Base-by-base conservation (phyloP, 2,329 filamentous ascomycete genomes). In the Grosmannia huntii region DNA sequence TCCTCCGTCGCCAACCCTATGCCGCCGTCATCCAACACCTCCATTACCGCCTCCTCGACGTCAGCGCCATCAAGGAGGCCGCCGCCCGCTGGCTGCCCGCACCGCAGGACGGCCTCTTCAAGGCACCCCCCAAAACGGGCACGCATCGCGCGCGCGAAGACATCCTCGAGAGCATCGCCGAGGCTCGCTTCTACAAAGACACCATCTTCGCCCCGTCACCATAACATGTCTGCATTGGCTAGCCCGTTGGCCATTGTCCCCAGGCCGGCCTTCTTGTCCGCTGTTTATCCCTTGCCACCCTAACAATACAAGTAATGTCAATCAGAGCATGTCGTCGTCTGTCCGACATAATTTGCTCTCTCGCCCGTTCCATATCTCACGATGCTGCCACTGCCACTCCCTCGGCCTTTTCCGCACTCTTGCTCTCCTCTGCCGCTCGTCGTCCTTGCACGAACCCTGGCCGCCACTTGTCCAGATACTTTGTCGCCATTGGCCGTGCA, bases 111-210 rank as follows among this genome's bases (percentile, higher is more conserved):
- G 50, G 54, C 3, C 75, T 12, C 10, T 23, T 14, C 33, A 16
- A 2, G 4, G 4, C 33, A 10, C 36, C 57, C 1, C 38, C 57
- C 21, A 71, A 68, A 62, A 97, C 97, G 68, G 83, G 81, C 44
- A 74, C 84, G 56, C 94, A 99, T 73, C 83, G 92, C 71, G 94
- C 94, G 0, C 84, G 81, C 65, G 84, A 89, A 58, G 94, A 99
- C 71, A 96, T 99, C 59, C 71, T 96, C 61, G 94, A 99, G 75
- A 97, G 92, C 71, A 96, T 99, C 62, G 85, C 81, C 58, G 94
- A 99, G 75, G 92, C 92, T 57, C 83, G 76, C 66, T 96, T 87
- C 69, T 97, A 96, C 71, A 83, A 82, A 66, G 76, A 85, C 60
- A 75, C 74, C 21, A 80, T 95, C 58, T 95, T 95, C 19, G 12